Evolutionary conservation across 345 rosid species (phyloP).

Genomic region (Raphanus sativus): DNA sequence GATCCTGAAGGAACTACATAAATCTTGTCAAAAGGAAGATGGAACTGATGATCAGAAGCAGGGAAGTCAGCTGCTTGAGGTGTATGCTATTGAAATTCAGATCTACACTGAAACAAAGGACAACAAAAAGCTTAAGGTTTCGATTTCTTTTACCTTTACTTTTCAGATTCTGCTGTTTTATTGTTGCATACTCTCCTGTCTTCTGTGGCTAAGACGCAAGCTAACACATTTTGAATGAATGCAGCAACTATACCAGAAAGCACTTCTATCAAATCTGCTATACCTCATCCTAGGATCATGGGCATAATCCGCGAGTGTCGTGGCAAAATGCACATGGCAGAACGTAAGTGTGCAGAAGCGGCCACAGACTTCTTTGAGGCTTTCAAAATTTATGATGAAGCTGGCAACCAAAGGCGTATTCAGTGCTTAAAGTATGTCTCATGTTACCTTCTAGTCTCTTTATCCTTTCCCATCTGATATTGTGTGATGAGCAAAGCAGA

Average conservation of each 20-base stretch:
- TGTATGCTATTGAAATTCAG: conserved; percentile 95
- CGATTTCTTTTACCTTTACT: not conserved
- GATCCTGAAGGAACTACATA: conserved; percentile 95
- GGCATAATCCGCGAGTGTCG: conserved; percentile 99
- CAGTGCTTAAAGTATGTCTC: conserved; percentile 89
- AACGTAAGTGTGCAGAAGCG: conserved; percentile 98
- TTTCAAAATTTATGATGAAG: conserved; percentile 98
- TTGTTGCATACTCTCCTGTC: conserved; percentile 13
- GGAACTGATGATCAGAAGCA: conserved; percentile 99
- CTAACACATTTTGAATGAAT: conserved; percentile 33
- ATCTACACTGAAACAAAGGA: too few relatives aligned
- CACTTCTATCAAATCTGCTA: conserved; percentile 98
- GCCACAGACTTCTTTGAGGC: conserved; percentile 99
- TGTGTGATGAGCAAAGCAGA: not conserved
- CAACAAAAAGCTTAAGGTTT: too few relatives aligned
- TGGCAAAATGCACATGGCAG: conserved; percentile 99
- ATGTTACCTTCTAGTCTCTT: conserved; percentile 20
- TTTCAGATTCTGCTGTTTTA: too few relatives aligned
- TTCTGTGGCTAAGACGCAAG: not conserved
- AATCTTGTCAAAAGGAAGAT: conserved; percentile 96
- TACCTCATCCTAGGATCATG: conserved; percentile 99
- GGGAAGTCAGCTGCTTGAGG: conserved; percentile 99
- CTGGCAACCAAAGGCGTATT: conserved; percentile 98
- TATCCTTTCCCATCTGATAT: not conserved
- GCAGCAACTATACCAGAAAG: conserved; percentile 98